phyloP scores from a whole-genome alignment of 148 eudicot species.

The Pouteria glomerata region DNA sequence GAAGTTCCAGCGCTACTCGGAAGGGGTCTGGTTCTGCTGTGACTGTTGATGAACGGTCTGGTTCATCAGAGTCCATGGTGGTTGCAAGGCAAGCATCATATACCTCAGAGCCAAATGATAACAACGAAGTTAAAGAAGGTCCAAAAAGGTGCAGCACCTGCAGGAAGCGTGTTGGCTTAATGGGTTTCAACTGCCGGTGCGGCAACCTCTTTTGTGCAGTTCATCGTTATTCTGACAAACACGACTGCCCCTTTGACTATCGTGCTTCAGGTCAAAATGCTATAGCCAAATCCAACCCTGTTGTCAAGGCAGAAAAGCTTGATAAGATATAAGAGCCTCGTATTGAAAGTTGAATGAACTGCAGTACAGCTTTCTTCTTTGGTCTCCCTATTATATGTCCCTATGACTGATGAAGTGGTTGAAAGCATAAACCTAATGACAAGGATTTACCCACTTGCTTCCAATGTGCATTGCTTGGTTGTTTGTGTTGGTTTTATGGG shows the following conservation, averaged over 20 bases:
- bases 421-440: too few relatives aligned
- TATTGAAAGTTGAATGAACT: background rate
- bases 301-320: slow-evolving; percentile 25
- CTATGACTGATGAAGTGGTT: background rate
- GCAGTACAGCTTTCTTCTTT: too few relatives aligned
- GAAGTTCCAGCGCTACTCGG: slow-evolving; percentile 10
- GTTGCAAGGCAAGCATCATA: slow-evolving; percentile 7
- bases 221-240: slow-evolving; percentile 34
- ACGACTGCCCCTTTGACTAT: slow-evolving; percentile 25
- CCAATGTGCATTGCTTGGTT: too few relatives aligned
- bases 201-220: slow-evolving; percentile 26
- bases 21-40: slow-evolving; percentile 11
- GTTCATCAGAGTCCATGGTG: slow-evolving; percentile 8
- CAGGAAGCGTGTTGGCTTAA: slow-evolving; percentile 27
- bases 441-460: too few relatives aligned
- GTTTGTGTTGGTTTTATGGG: too few relatives aligned
- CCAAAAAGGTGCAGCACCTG: slow-evolving; percentile 25
- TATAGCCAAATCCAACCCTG: slow-evolving; percentile 26
- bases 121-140: slow-evolving; percentile 17
- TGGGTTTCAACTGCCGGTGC: slow-evolving; percentile 28
- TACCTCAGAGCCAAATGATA: slow-evolving; percentile 4
- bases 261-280: slow-evolving; percentile 20
- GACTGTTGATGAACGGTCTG: background rate
- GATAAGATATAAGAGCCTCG: slow-evolving; percentile 16
- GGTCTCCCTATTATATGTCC: too few relatives aligned